Base-by-base conservation (phyloP, 768 basidiomycete species). In the Tricholoma furcatifolium region DNA sequence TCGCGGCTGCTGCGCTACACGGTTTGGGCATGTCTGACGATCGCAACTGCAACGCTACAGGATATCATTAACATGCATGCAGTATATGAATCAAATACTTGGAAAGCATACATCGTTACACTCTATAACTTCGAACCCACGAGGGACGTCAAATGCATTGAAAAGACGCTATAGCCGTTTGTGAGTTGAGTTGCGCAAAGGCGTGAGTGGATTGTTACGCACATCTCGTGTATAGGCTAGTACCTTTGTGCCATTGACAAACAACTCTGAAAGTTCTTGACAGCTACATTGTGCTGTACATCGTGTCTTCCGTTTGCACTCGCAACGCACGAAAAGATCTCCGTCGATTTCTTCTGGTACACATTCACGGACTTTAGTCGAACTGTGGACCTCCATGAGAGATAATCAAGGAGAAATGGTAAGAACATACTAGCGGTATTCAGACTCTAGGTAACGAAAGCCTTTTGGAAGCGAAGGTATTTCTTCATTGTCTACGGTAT, bases 1-100 rank as follows among this genome's bases (percentile, higher is more conserved):
- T 23, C 87, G 76, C 6, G 85, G 79, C 23, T 55, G 66, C 55
- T 88, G 87, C 2, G 79, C 80, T 6, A 87, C 79, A 18, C 85
- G 80, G 58, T 88, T 88, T 2, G 58, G 67, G 58, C 87, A 89
- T 3, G 47, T 57, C 8, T 36, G 31, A 9, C 54, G 44, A 30
- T 58, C 62, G 53, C 84, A 87, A 6, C 41, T 45, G 49, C 85
- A 86, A 23, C 65, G 61, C 79, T 81, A 57, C 43, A 10, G 27
- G 21, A 7, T 11, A 32, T 27, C 23, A 43, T 32, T 20, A 38
- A 12, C 30, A 24, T 18, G 44, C 17, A 46, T 7, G 32, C 24
- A 15, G 15, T 35, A 17, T 50, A 18, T 15, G 43, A 50, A 3
- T 20, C 47, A 15, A 41, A 14, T 10, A 11, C 9, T 18, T 39